Conservation (phyloP, 192 early-diverging fungal species). For the Kappamyces sp. region DNA sequence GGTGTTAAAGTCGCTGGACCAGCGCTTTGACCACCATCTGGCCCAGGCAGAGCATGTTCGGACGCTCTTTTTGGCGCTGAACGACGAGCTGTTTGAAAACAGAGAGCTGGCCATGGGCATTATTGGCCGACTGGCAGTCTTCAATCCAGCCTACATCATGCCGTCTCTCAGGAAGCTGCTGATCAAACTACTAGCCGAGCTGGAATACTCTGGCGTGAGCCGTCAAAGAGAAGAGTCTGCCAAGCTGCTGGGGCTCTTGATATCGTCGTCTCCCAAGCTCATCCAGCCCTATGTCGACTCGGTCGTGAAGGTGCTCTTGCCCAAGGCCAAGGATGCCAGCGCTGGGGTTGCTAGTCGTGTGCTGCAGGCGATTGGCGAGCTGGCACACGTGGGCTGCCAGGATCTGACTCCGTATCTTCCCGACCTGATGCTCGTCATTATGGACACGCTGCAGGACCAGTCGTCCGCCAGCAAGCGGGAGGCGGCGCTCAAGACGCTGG, state of each 20-base stretch:
- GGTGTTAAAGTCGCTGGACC: constrained; percentile 72
- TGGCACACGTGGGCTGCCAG: constrained; percentile 78
- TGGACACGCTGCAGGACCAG: constrained; percentile 85
- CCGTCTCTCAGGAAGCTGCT: constrained; percentile 80
- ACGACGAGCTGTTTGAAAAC: constrained; percentile 87
- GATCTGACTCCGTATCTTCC: constrained; percentile 76
- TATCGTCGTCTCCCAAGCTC: constrained; percentile 69
- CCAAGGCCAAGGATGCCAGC: constrained; percentile 69
- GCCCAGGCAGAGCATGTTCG: constrained; percentile 89
- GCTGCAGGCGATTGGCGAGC: constrained; percentile 73
- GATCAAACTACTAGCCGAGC: constrained; percentile 81
- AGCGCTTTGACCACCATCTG: constrained; percentile 81
- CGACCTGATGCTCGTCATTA: constrained; percentile 75
- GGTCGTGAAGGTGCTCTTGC: constrained; percentile 76
- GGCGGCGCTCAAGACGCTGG: constrained; percentile 80
- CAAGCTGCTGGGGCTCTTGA: constrained; percentile 67
- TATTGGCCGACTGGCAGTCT: constrained; percentile 77
- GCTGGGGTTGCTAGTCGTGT: constrained; percentile 75
- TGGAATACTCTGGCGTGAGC: constrained; percentile 79
- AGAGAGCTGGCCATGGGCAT: constrained; percentile 75
- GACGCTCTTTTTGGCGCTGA: constrained; percentile 77
- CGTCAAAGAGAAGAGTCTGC: constrained; percentile 85
- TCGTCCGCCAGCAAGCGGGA: constrained; percentile 75
- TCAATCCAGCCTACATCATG: constrained; percentile 91
- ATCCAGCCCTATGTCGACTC: constrained; percentile 88